Evolutionary conservation across 345 rosid genomes (phyloP), one percentile per base, ranked within the genome.

Genomic region (Nasturtium officinale): DNA sequence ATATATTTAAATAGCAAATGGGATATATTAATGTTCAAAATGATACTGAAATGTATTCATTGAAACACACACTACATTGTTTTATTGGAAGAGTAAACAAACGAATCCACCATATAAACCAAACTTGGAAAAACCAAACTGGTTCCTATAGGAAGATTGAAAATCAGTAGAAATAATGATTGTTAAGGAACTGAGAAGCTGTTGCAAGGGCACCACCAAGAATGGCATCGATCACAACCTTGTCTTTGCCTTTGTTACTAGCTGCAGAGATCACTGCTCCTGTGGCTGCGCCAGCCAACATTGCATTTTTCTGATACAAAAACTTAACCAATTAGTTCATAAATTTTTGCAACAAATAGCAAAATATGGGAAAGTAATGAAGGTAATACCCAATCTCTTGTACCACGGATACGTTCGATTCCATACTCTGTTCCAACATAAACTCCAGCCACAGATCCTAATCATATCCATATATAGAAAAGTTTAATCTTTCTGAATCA

Each of bases 161-260:
- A 6, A 56, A 10, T 77, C 76, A 77, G 72, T 62, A 70, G 72
- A 76, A 87, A 54, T 68, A 76, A 69, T 64, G 85, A 66, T 82
- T 53, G 61, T 84, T 84, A 53, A 93, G 69, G 87, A 93, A 85
- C 72, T 82, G 76, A 25, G 92, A 86, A 33, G 97, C 97, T n/a
- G 94, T 85, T 18, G 97, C 98, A 59, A 89, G 76, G 18, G 94
- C 97, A 2, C 90, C 91, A 69, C 92, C 96, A 2, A 87, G 80
- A 38, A 93, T 83, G 71, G 96, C 90, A 82, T 84, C 85, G 0
- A 84, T 42, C 63, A 85, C 85, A 7, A 90, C 35, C 74, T 71
- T 87, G 79, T 90, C 92, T 57, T 70, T 73, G 52, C 80, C 61
- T 56, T 80, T 77, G 79, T 79, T 79, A 57, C 75, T 77, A 12